Base-by-base conservation (phyloP, 2,329 filamentous ascomycete genomes). In the Hypoxylon rubiginosum region DNA sequence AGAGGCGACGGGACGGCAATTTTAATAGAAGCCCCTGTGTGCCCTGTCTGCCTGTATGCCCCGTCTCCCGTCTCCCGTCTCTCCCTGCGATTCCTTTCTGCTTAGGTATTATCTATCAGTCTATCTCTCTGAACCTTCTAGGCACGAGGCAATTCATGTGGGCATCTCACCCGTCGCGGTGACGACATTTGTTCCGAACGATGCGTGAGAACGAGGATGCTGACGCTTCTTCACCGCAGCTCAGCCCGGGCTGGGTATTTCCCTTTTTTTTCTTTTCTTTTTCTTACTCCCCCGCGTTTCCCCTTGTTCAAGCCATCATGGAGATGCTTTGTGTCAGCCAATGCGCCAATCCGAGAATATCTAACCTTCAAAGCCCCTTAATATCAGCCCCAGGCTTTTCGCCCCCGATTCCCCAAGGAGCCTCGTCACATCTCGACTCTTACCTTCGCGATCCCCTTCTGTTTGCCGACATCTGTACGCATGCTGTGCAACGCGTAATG, bases 341-440 rank as follows among this genome's bases (percentile, higher is more conserved):
- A 56, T 49, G 56, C 49, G 59, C 55, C 49, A 53, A 50, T 30
- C 56, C 63, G 46, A 65, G 50, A 51, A 61, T 49, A 59, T 52
- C 51, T 53, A 41, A 43, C 17, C 17, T 43, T 43, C 39, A 43
- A 69, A 58, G 63, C 62, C 67, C 64, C 64, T 67, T 65, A 64
- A 66, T 64, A 52, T 67, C 61, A 64, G 32, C 52, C 53, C 56
- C 60, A 24, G 39, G 28, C 32, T 34, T 34, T 36, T 54, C 52
- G 26, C 45, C 46, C 46, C 46, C 46, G 26, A 50, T 26, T 43
- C 41, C 49, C 45, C 41, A 13, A 54, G 36, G 51, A 15, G 36
- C 51, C 36, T 68, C 57, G 67, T 70, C 67, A 70, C 68, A 68
- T 68, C 56, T 70, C 65, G 56, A 70, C 64, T 68, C 52, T 39